Conservation (phyloP, 164 flowering plant species). For the Vitis rupestris region DNA sequence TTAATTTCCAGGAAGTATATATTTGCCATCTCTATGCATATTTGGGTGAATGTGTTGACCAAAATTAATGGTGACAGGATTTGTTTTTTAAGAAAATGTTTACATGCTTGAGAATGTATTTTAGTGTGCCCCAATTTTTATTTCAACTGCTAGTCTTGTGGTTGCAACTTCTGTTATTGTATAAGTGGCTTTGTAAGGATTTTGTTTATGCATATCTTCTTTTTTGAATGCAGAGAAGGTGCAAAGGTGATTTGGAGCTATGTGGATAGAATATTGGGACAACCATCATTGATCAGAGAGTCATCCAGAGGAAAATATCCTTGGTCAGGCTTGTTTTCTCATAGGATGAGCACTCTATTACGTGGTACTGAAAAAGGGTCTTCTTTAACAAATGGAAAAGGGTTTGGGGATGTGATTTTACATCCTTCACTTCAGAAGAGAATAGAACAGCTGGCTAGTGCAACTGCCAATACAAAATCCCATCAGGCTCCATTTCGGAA, state of each 20-base stretch:
- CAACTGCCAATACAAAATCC: slow-evolving; percentile 93
- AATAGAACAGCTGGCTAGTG: slow-evolving; percentile 79
- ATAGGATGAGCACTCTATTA: slow-evolving; percentile 47
- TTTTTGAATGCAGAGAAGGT: slow-evolving; percentile 78
- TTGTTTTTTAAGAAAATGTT: background rate
- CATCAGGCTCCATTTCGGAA: slow-evolving; percentile 96
- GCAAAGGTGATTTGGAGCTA: slow-evolving; percentile 92
- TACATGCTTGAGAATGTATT: background rate
- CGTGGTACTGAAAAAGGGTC: slow-evolving; percentile 32
- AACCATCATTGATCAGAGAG: slow-evolving; percentile 94
- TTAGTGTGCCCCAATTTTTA: background rate
- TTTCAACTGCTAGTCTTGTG: too few relatives aligned
- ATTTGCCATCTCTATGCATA: background rate
- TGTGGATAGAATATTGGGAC: slow-evolving; percentile 94
- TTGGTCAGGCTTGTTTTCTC: slow-evolving; percentile 80
- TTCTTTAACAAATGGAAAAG: slow-evolving; percentile 46
- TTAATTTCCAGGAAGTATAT: background rate
- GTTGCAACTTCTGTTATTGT: too few relatives aligned
- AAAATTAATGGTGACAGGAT: background rate
- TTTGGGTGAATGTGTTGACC: background rate
- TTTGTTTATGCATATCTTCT: slow-evolving; percentile 12
- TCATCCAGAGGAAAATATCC: slow-evolving; percentile 94
- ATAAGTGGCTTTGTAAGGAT: background rate
- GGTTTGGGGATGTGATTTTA: slow-evolving; percentile 88
- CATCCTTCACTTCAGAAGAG: slow-evolving; percentile 83